Evolutionary conservation across 768 basidiomycete species (phyloP).

Genomic region (Lactarius psammicola): DNA sequence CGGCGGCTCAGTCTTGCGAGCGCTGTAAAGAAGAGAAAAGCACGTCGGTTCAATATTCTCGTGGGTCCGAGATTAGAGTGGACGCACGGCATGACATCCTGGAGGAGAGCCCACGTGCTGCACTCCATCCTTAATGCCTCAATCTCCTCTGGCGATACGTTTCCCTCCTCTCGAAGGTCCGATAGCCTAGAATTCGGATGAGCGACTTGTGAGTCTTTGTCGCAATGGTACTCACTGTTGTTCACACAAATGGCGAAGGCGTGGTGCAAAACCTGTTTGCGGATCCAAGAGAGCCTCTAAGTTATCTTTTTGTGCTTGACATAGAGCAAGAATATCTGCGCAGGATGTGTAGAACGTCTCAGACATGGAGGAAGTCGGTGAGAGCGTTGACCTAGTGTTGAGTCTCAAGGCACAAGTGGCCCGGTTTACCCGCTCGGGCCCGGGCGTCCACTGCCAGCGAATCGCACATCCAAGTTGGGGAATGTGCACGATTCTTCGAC

Average conservation of each 20-base stretch:
- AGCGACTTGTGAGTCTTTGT: background rate
- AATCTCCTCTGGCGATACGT: conserved; percentile 48
- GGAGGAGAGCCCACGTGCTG: conserved; percentile 80
- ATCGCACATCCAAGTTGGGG: too few relatives aligned
- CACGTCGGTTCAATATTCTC: background rate
- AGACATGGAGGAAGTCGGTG: conserved; percentile 38
- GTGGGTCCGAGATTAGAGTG: background rate
- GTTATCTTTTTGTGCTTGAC: conserved; percentile 54
- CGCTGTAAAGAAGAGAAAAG: conserved; percentile 39
- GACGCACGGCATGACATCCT: conserved; percentile 73
- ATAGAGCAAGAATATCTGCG: conserved; percentile 62
- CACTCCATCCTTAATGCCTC: conserved; percentile 69
- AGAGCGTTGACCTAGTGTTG: background rate
- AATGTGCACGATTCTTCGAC: too few relatives aligned
- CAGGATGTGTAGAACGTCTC: conserved; percentile 60
- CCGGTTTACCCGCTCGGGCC: background rate
- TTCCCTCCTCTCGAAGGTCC: conserved; percentile 50
- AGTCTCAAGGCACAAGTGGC: conserved; percentile 4
- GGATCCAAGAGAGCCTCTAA: conserved; percentile 62
- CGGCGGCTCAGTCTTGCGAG: conserved; percentile 61
- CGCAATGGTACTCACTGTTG: conserved; percentile 51
- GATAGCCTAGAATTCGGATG: conserved; percentile 43
- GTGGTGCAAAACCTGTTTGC: conserved; percentile 67
- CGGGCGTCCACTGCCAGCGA: background rate
- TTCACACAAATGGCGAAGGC: conserved; percentile 49